Conservation (phyloP, 306 rosid genomes). For the Prunus kanzakura region DNA sequence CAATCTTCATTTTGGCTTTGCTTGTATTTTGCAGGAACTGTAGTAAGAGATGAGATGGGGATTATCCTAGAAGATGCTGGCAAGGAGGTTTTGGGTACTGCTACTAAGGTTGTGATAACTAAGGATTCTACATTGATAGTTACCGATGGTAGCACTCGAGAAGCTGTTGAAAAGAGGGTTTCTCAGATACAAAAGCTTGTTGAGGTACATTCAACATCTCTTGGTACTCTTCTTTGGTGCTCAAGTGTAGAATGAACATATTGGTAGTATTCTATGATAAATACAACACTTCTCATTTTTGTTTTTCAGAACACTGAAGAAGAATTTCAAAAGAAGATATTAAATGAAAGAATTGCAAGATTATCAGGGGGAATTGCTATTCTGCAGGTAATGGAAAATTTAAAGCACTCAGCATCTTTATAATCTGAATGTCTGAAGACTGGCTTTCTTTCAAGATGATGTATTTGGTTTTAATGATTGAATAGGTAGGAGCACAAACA, state of each 20-base stretch:
- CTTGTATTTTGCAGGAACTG: slow-evolving; percentile 56
- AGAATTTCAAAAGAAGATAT: slow-evolving; percentile 72
- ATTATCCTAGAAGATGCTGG: slow-evolving; percentile 65
- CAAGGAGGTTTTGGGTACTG: slow-evolving; percentile 58
- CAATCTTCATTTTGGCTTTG: not conserved
- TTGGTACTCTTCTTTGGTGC: slow-evolving; percentile 1
- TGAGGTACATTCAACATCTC: slow-evolving; percentile 50
- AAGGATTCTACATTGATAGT: slow-evolving; percentile 79
- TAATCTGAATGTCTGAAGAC: slow-evolving; percentile 10
- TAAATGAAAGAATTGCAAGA: slow-evolving; percentile 86
- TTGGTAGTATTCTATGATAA: slow-evolving; percentile 1
- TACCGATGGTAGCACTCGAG: slow-evolving; percentile 68
- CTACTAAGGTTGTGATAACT: slow-evolving; percentile 71
- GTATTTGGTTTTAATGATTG: slow-evolving; percentile 18
- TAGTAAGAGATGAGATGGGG: slow-evolving; percentile 82
- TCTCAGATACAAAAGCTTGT: slow-evolving; percentile 59
- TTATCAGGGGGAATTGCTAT: slow-evolving; percentile 83
- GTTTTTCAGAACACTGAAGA: slow-evolving; percentile 72
- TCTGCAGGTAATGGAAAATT: slow-evolving; percentile 59
- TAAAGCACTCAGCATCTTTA: slow-evolving; percentile 9
- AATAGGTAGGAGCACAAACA: slow-evolving; percentile 93
- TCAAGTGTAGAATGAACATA: slow-evolving; percentile 1
- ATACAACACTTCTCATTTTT: slow-evolving; percentile 10
- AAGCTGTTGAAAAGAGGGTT: slow-evolving; percentile 69
- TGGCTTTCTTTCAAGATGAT: slow-evolving; percentile 18